Percentiles rank a stretch among this genome's conserved stretches.
Conservation (phyloP, 163 green algal species). For the Trebouxia gelatinosa region DNA sequence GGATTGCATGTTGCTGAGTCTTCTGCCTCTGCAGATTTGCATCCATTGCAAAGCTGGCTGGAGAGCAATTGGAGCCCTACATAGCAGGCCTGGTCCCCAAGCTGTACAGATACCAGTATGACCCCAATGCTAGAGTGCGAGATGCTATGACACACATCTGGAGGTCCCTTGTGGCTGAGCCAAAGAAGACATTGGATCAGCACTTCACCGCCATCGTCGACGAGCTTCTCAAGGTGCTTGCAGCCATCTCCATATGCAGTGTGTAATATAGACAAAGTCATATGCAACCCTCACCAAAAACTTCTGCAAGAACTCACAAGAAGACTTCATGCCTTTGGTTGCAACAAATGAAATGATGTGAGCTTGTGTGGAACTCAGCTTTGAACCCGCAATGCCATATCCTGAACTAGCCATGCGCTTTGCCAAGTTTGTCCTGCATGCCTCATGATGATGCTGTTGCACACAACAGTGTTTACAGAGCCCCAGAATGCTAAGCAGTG, state of each 20-base stretch:
- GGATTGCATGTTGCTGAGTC: too few species aligned
- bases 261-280: not conserved
- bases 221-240: constrained; percentile 57
- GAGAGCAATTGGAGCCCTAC: constrained; percentile 58
- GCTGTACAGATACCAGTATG: constrained; percentile 63
- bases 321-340: not conserved
- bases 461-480: too few species aligned
- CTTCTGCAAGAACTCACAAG: not conserved
- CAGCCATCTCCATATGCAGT: not conserved
- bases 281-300: not conserved
- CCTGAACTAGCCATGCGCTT: too few species aligned
- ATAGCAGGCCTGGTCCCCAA: constrained; percentile 75
- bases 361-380: not conserved
- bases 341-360: too few species aligned
- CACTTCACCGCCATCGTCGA: constrained; percentile 70
- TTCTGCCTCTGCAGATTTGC: constrained; percentile 57
- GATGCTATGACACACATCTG: constrained; percentile 80
- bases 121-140: constrained; percentile 72
- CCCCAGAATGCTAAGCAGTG: too few species aligned
- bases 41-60: constrained; percentile 76
- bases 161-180: constrained; percentile 69
- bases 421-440: too few species aligned
- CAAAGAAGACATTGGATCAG: constrained; percentile 55
- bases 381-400: too few species aligned
- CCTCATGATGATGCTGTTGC: too few species aligned